Evolutionary conservation across 1,284 basidiomycete genomes (phyloP).

Genomic region (Vanrija sp.): DNA sequence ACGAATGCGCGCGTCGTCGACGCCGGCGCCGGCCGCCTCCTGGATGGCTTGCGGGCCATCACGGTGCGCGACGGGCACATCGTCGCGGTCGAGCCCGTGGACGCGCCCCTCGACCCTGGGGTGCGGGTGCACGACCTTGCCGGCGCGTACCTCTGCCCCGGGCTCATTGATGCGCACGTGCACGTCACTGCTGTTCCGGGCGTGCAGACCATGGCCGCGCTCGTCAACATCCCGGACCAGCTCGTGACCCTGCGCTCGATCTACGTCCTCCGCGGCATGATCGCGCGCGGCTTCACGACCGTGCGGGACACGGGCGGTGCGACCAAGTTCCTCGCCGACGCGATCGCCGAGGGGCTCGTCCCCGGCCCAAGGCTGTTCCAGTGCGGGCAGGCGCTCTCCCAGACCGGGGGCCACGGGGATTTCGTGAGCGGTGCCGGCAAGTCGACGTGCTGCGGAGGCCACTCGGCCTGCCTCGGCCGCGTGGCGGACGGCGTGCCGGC

Average conservation of each 20-base stretch:
- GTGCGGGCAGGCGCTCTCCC: conserved; percentile 53
- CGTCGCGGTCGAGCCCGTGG: background rate
- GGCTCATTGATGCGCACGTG: conserved; percentile 50
- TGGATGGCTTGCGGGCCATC: background rate
- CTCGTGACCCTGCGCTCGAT: conserved; percentile 42
- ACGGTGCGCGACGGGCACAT: background rate
- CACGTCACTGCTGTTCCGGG: conserved; percentile 52
- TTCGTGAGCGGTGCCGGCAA: conserved; percentile 15
- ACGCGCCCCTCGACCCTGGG: background rate
- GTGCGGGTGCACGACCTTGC: background rate
- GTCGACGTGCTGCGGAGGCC: conserved; percentile 44
- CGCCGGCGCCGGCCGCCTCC: no score
- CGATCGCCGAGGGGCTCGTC: conserved; percentile 52
- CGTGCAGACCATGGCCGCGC: no score
- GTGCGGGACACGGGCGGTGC: conserved; percentile 56
- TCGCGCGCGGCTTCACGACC: conserved; percentile 54
- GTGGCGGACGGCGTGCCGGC: conserved; percentile 41
- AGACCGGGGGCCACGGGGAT: conserved; percentile 54
- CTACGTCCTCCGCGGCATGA: conserved; percentile 52
- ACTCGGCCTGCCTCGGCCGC: background rate
- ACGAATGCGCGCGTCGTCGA: no score
- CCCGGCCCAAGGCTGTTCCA: conserved; percentile 52
- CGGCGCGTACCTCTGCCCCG: conserved; percentile 47
- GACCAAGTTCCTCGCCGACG: conserved; percentile 50
- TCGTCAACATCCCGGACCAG: conserved; percentile 32